These are phyloP conservation scores for Aureobasidium sp. DNA, from an alignment of 2,329 filamentous ascomycete genomes.

Conservation along the genomic window DNA sequence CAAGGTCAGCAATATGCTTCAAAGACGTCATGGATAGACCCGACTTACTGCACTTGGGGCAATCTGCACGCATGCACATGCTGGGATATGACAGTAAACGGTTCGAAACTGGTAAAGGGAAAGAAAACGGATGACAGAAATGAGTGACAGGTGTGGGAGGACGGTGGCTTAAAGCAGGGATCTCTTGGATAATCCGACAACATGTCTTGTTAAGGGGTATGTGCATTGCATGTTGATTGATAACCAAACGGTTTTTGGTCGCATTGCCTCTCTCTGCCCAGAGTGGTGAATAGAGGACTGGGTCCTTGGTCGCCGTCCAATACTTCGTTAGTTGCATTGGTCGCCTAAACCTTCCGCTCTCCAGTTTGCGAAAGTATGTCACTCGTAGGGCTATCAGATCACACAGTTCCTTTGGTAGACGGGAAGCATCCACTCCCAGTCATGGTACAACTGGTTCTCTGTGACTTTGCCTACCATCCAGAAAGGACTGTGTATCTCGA, in stretches of 20 bases:
- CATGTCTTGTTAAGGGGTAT: conserved; percentile 4
- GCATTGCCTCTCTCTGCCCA: background rate
- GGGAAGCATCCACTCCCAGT: too few relatives aligned
- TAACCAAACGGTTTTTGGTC: background rate
- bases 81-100: background rate
- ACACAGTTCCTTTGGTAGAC: too few relatives aligned
- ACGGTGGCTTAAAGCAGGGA: conserved; percentile 3
- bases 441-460: too few relatives aligned
- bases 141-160: background rate
- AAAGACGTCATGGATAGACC: background rate
- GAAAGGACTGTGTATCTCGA: too few relatives aligned
- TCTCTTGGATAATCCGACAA: background rate
- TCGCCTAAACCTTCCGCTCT: conserved; percentile 1
- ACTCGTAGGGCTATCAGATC: too few relatives aligned
- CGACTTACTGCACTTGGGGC: conserved; percentile 30
- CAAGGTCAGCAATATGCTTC: background rate
- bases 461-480: too few relatives aligned
- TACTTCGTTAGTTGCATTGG: background rate
- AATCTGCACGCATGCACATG: conserved; percentile 24
- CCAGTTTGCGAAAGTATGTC: too few relatives aligned
- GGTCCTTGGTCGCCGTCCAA: background rate
- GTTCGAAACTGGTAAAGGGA: background rate
- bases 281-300: background rate
- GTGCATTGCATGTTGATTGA: background rate
- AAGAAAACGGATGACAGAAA: background rate